Evolutionary conservation across 768 basidiomycete genomes (phyloP).

Genomic region (Termitomyces titanicus): DNA sequence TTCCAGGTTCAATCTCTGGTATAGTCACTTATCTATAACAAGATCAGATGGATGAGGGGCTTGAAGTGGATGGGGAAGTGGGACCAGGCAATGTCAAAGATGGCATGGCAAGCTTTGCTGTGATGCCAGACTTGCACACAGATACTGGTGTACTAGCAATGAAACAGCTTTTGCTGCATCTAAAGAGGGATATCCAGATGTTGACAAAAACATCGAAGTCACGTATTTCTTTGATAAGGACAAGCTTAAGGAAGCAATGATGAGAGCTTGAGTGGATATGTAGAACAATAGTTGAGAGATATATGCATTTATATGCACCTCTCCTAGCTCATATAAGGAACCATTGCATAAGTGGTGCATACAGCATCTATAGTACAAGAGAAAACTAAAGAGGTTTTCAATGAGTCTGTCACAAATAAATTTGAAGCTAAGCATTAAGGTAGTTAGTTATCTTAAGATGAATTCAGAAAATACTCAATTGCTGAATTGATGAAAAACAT

Average conservation of each 20-base stretch:
- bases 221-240: slow-evolving; percentile 71
- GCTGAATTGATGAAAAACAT: too few relatives aligned
- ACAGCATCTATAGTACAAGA: too few relatives aligned
- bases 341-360: too few relatives aligned
- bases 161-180: slow-evolving; percentile 65
- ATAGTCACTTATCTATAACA: too few relatives aligned
- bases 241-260: slow-evolving; percentile 73
- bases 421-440: too few relatives aligned
- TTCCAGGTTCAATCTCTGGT: too few relatives aligned
- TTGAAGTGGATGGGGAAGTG: slow-evolving; percentile 80
- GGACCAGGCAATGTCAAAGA: slow-evolving; percentile 78
- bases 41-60: slow-evolving; percentile 68
- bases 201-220: slow-evolving; percentile 70
- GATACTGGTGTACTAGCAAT: slow-evolving; percentile 64
- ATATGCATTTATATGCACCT: slow-evolving; percentile 41
- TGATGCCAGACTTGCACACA: slow-evolving; percentile 75
- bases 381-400: too few relatives aligned
- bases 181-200: slow-evolving; percentile 78
- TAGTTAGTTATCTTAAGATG: too few relatives aligned
- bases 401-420: too few relatives aligned
- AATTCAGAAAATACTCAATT: too few relatives aligned
- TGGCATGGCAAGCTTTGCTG: slow-evolving; percentile 65
- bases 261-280: slow-evolving; percentile 49
- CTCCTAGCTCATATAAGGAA: too few relatives aligned
- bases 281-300: not conserved